A percentile compares a stretch with the other conserved stretches of the same genome.
Evolutionary conservation across 768 basidiomycete genomes (phyloP).

Genomic region (Lactarius vividus): DNA sequence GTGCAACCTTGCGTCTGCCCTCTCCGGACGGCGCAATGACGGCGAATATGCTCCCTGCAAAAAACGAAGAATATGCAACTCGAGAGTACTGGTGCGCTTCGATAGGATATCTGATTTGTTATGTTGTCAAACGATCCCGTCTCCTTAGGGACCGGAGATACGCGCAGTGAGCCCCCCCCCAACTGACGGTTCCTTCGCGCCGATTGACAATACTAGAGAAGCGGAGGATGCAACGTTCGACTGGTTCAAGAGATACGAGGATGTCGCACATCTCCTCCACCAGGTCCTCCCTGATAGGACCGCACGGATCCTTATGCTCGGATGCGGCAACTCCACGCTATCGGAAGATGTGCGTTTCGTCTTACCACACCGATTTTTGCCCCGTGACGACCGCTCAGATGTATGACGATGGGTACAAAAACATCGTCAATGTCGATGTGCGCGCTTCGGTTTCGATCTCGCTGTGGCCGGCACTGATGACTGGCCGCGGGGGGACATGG

Average conservation of each 20-base stretch:
- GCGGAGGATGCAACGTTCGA: conserved; percentile 62
- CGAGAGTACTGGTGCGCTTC: conserved; percentile 62
- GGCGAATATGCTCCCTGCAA: conserved; percentile 45
- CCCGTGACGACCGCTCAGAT: conserved; percentile 45
- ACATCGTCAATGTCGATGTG: conserved; percentile 79
- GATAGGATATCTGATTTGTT: not conserved
- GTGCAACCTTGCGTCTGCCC: too few species aligned
- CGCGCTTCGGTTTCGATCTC: conserved; percentile 27
- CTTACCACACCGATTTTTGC: not conserved
- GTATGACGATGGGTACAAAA: conserved; percentile 83
- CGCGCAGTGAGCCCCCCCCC: conserved; percentile 44
- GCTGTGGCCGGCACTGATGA: not conserved
- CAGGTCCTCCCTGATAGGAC: conserved; percentile 60
- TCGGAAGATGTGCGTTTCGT: conserved; percentile 60
- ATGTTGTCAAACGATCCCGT: not conserved
- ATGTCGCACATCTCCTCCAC: conserved; percentile 60
- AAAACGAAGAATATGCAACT: conserved; percentile 67
- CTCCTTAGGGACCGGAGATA: conserved; percentile 66
- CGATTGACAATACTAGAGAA: conserved; percentile 44
- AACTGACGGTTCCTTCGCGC: not conserved
- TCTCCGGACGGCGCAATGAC: not conserved
- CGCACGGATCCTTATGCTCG: conserved; percentile 71
- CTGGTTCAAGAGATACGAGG: conserved; percentile 83
- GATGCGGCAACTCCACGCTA: conserved; percentile 80
- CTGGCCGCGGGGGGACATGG: not conserved